Conservation (phyloP, 1,284 basidiomycete genomes). For the Apiotrichum laibachii region DNA sequence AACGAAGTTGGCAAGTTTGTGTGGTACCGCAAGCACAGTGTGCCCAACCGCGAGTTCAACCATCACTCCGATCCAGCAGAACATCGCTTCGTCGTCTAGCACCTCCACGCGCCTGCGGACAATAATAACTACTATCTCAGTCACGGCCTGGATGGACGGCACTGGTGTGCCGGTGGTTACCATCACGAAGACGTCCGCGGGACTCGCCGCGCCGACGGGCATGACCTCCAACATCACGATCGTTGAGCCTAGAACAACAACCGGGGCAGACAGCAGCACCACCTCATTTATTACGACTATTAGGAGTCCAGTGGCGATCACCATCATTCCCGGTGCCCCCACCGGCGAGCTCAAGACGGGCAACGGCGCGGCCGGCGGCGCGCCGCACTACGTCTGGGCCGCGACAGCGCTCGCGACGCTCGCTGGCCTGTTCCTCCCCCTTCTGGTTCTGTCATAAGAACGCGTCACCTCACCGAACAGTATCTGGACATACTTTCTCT, state of each 20-base stretch:
- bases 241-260: background rate
- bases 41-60: no score
- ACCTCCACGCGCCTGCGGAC: background rate
- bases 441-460: background rate
- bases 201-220: background rate
- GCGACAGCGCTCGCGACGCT: background rate
- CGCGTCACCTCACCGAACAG: no score
- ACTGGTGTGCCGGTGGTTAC: background rate
- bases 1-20: no score
- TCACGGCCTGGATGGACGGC: background rate
- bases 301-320: background rate
- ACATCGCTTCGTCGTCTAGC: background rate
- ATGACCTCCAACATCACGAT: background rate
- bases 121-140: background rate
- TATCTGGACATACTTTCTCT: no score
- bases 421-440: background rate
- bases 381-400: background rate
- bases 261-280: background rate
- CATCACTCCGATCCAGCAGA: no score
- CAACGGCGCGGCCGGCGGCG: background rate
- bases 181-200: background rate
- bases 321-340: background rate
- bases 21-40: no score
- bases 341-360: background rate
- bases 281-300: background rate